Percentiles rank a stretch among this genome's conserved stretches.
phyloP scores from a whole-genome alignment of 2,329 filamentous ascomycete genomes.

The Fusarium foetens region DNA sequence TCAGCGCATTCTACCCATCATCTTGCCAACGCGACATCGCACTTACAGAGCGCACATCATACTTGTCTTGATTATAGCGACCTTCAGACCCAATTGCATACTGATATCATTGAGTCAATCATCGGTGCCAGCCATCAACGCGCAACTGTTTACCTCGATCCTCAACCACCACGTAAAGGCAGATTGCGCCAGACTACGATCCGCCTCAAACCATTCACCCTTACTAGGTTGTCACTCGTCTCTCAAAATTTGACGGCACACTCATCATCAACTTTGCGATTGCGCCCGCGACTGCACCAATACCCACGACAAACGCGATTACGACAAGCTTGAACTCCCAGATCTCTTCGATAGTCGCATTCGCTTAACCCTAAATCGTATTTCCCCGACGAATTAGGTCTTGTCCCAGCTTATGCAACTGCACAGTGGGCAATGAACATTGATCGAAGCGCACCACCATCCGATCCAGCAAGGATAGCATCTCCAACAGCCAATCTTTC shows the following conservation, averaged over 20 bases:
- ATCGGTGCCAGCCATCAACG: not conserved
- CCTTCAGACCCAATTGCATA: conserved; percentile 6
- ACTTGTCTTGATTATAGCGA: conserved; percentile 1
- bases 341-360: conserved; percentile 41
- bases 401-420: conserved; percentile 44
- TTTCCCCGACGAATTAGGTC: conserved; percentile 32
- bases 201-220: not conserved
- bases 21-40: conserved; percentile 25
- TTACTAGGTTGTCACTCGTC: not conserved
- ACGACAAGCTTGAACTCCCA: conserved; percentile 25
- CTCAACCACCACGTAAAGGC: not conserved
- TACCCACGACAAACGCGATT: conserved; percentile 28
- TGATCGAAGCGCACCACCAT: conserved; percentile 22
- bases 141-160: conserved; percentile 10
- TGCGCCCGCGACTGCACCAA: conserved; percentile 20
- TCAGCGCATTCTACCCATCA: conserved; percentile 15
- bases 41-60: conserved; percentile 7
- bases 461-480: conserved; percentile 42
- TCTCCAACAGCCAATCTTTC: conserved; percentile 40
- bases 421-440: conserved; percentile 46
- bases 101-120: not conserved
- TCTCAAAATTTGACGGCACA: not conserved
- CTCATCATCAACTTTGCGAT: not conserved
- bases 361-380: conserved; percentile 27
- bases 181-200: not conserved